Evolutionary conservation across 768 basidiomycete species (phyloP).

Genomic region (Cubamyces sp.): DNA sequence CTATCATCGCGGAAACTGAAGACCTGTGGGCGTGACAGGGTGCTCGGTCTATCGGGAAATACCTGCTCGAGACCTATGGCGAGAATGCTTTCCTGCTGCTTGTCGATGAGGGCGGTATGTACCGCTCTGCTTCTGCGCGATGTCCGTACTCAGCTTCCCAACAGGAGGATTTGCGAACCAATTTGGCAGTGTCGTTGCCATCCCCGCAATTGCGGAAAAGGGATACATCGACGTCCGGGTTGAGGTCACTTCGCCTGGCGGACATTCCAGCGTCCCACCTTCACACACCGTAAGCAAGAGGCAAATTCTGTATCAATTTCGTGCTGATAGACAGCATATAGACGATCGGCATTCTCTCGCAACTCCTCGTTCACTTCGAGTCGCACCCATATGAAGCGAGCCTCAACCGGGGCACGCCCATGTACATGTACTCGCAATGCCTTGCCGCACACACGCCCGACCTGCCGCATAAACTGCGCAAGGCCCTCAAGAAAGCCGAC

Average conservation of each 20-base stretch:
- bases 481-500: slow-evolving; percentile 33
- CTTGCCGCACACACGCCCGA: slow-evolving; percentile 46
- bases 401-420: slow-evolving; percentile 36
- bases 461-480: slow-evolving; percentile 37
- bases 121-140: neutral
- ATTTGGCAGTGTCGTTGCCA: slow-evolving; percentile 38
- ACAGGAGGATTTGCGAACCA: slow-evolving; percentile 35
- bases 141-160: neutral
- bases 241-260: slow-evolving; percentile 50
- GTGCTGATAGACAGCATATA: slow-evolving; percentile 12
- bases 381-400: slow-evolving; percentile 43
- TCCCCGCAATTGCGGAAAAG: slow-evolving; percentile 41
- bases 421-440: slow-evolving; percentile 46
- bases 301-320: neutral
- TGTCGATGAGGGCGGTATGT: slow-evolving; percentile 61
- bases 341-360: slow-evolving; percentile 57
- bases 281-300: slow-evolving; percentile 49
- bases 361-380: slow-evolving; percentile 52
- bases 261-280: slow-evolving; percentile 59
- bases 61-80: slow-evolving; percentile 51
- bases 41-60: slow-evolving; percentile 43
- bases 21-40: slow-evolving; percentile 36
- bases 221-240: slow-evolving; percentile 49
- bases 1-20: no score
- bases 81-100: slow-evolving; percentile 53